Evolutionary conservation across 2,329 filamentous ascomycete genomes (phyloP).

Genomic region (Hypoxylon sp.): DNA sequence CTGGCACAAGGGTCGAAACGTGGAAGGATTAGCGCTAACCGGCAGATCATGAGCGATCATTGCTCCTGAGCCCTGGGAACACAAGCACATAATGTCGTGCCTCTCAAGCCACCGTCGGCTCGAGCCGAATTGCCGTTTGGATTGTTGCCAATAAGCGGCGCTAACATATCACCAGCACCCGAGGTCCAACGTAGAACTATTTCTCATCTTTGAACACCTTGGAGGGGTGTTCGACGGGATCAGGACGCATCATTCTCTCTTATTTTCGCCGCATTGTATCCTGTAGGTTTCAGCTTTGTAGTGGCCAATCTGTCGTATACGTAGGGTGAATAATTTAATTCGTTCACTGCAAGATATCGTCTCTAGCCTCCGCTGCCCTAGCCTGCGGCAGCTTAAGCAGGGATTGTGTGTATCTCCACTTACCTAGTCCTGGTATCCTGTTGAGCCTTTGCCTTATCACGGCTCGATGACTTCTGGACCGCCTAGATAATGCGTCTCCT

Average conservation of each 20-base stretch:
- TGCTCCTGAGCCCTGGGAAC: not conserved
- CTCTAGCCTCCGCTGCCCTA: slow-evolving; percentile 4
- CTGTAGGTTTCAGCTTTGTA: slow-evolving; percentile 16
- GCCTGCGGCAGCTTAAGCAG: slow-evolving; percentile 13
- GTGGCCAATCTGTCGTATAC: slow-evolving; percentile 1
- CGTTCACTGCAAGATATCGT: slow-evolving; percentile 10
- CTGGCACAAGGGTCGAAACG: slow-evolving; percentile 45
- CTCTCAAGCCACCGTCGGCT: slow-evolving; percentile 30
- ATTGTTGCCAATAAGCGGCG: not conserved
- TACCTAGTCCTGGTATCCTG: slow-evolving; percentile 6
- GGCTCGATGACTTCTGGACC: slow-evolving; percentile 5
- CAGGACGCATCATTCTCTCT: not conserved
- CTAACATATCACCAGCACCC: not conserved
- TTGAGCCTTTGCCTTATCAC: slow-evolving; percentile 13
- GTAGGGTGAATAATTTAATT: slow-evolving; percentile 6
- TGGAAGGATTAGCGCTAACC: slow-evolving; percentile 40
- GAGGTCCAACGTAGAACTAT: no score
- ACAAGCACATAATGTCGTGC: slow-evolving; percentile 1
- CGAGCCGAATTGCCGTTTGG: slow-evolving; percentile 30
- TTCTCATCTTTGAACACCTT: no score
- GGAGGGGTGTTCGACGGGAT: not conserved
- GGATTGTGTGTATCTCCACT: slow-evolving; percentile 3
- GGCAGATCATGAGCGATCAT: slow-evolving; percentile 43
- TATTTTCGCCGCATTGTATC: slow-evolving; percentile 12
- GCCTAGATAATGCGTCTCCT: slow-evolving; percentile 9